Conservation (phyloP, 164 flowering plant genomes). For the Aristolochia fimbriata region DNA sequence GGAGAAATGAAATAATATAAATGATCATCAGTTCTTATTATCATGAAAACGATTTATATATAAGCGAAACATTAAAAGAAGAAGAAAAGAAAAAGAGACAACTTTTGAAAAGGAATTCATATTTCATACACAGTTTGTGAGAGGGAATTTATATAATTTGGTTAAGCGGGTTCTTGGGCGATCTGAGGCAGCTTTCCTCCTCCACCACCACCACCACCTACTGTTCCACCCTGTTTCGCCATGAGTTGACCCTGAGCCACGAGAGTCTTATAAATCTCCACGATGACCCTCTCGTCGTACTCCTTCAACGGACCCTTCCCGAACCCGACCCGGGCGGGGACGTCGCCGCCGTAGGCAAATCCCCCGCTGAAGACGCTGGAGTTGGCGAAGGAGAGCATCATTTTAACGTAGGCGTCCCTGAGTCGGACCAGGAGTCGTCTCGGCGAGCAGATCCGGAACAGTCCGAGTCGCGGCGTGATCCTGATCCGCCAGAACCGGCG, state of each 20-base stretch:
- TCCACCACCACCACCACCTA: too few relatives aligned
- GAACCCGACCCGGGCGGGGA: constrained; percentile 2
- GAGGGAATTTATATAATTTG: too few relatives aligned
- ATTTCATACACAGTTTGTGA: too few relatives aligned
- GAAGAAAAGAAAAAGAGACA: too few relatives aligned
- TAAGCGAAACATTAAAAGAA: too few relatives aligned
- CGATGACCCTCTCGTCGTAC: constrained; percentile 65
- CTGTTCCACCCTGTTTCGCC: background rate
- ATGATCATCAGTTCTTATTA: too few relatives aligned
- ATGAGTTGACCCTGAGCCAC: constrained; percentile 32
- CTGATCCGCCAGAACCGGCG: constrained; percentile 44
- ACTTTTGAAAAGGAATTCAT: too few relatives aligned
- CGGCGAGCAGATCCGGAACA: constrained; percentile 22
- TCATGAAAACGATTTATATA: too few relatives aligned
- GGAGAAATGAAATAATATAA: too few relatives aligned
- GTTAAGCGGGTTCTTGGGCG: too few relatives aligned
- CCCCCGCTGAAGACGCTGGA: constrained; percentile 24
- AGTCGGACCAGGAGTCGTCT: constrained; percentile 39
- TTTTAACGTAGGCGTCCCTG: constrained; percentile 67
- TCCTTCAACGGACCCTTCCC: constrained; percentile 35
- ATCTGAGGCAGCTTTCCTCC: too few relatives aligned
- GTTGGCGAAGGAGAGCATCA: constrained; percentile 59
- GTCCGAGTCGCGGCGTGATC: constrained; percentile 32
- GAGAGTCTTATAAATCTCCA: constrained; percentile 63
- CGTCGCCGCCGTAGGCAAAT: background rate